Conservation (phyloP, 768 basidiomycete genomes). For the Mycena crocata region DNA sequence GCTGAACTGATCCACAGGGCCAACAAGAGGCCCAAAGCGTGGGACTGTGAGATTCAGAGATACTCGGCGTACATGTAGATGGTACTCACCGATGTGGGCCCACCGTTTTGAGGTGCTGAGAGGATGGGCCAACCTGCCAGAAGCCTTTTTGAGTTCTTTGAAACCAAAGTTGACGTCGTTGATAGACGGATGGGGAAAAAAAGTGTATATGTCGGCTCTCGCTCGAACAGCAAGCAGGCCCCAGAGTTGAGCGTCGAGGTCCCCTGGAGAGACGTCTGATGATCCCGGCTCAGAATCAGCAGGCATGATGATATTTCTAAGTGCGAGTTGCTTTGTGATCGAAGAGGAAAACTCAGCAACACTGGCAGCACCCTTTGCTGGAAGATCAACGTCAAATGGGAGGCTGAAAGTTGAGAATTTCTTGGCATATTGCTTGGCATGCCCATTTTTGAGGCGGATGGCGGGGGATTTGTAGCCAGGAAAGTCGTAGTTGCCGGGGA, state of each 20-base stretch:
- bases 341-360: background rate
- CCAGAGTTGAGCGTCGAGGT: background rate
- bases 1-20: background rate
- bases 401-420: background rate
- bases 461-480: background rate
- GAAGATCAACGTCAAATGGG: background rate
- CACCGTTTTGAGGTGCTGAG: background rate
- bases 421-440: background rate
- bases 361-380: background rate
- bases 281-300: background rate
- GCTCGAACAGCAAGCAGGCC: background rate
- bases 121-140: background rate
- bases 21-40: background rate
- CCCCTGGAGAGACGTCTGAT: background rate
- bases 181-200: background rate
- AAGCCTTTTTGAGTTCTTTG: background rate
- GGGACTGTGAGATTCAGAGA: background rate
- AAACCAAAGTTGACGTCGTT: constrained; percentile 6
- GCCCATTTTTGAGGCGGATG: background rate
- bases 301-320: background rate
- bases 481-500: background rate
- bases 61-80: background rate
- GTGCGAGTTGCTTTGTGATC: background rate
- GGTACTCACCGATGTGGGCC: constrained; percentile 1
- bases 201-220: background rate